Evolutionary conservation across 495 filamentous ascomycete species (phyloP).

Genomic region (Lichenothelia convexa): DNA sequence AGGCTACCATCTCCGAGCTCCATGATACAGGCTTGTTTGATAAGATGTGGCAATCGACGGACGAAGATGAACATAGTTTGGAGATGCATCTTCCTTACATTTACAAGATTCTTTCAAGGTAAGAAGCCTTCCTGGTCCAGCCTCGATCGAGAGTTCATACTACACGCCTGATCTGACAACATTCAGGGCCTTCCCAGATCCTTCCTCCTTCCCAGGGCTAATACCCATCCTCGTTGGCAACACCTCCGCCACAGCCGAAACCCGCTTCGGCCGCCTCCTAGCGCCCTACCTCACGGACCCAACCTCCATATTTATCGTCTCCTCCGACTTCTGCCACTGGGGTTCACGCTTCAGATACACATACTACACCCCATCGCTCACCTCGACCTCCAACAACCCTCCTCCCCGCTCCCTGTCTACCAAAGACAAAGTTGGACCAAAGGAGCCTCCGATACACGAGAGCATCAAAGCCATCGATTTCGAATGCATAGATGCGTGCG

Average conservation of each 20-base stretch:
- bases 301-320: slow-evolving; percentile 65
- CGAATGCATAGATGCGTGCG: slow-evolving; percentile 65
- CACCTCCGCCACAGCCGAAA: slow-evolving; percentile 46
- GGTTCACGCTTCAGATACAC: slow-evolving; percentile 74
- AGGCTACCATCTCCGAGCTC: slow-evolving; percentile 42
- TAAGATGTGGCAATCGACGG: slow-evolving; percentile 48
- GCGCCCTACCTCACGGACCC: slow-evolving; percentile 63
- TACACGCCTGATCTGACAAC: background rate
- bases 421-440: slow-evolving; percentile 18
- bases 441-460: slow-evolving; percentile 53
- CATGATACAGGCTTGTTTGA: slow-evolving; percentile 45
- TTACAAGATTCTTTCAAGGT: slow-evolving; percentile 57
- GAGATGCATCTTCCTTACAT: slow-evolving; percentile 96
- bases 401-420: slow-evolving; percentile 18
- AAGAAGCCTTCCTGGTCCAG: slow-evolving; percentile 17
- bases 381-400: too few relatives aligned
- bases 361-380: slow-evolving; percentile 41
- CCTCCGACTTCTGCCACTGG: slow-evolving; percentile 97
- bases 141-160: background rate
- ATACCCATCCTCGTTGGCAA: slow-evolving; percentile 82
- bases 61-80: slow-evolving; percentile 83
- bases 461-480: slow-evolving; percentile 70
- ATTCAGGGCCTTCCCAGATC: slow-evolving; percentile 16
- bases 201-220: slow-evolving; percentile 45
- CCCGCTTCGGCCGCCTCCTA: slow-evolving; percentile 48